Base-by-base conservation (phyloP, 2,329 filamentous ascomycete species). In the Xylariaceae sp. region DNA sequence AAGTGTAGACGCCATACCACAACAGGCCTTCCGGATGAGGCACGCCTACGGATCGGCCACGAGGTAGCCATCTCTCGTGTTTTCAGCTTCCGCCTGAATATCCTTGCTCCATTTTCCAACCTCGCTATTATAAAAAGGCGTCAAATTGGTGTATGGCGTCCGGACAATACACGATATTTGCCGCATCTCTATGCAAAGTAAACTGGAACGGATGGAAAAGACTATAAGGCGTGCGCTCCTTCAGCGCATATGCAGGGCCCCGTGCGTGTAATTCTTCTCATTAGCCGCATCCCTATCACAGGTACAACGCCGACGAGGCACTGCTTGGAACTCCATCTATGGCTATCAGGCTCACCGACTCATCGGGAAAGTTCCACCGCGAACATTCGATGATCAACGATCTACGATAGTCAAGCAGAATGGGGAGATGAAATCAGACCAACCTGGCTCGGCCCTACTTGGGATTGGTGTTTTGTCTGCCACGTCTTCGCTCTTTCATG, bases 401-500 rank as follows among this genome's bases (percentile, higher is more conserved):
- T n/a, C n/a, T n/a, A n/a, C n/a, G n/a, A n/a, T n/a, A n/a, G n/a
- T n/a, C n/a, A n/a, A n/a, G n/a, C n/a, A n/a, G n/a, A n/a, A n/a
- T n/a, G n/a, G n/a, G n/a, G n/a, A n/a, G n/a, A n/a, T n/a, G n/a
- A n/a, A n/a, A n/a, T n/a, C n/a, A n/a, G n/a, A n/a, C n/a, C n/a
- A n/a, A n/a, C 33, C 24, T 26, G 14, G 21, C 40, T 37, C 48
- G 28, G 36, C 11, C 53, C 40, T 34, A 50, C 26, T 23, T 24
- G 12, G 14, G 33, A 23, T 24, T n/a, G 31, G 16, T 29, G 16
- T 29, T 17, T 36, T 34, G 36, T 40, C 28, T 26, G 43, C 43
- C 49, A 49, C 36, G 24, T 49, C 36, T n/a, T n/a, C n/a, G n/a
- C n/a, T n/a, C n/a, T n/a, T 40, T 17, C n/a, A 54, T 50, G 33